phyloP scores from a whole-genome alignment of 2,329 filamentous ascomycete species.

The Fusarium mundagurra region DNA sequence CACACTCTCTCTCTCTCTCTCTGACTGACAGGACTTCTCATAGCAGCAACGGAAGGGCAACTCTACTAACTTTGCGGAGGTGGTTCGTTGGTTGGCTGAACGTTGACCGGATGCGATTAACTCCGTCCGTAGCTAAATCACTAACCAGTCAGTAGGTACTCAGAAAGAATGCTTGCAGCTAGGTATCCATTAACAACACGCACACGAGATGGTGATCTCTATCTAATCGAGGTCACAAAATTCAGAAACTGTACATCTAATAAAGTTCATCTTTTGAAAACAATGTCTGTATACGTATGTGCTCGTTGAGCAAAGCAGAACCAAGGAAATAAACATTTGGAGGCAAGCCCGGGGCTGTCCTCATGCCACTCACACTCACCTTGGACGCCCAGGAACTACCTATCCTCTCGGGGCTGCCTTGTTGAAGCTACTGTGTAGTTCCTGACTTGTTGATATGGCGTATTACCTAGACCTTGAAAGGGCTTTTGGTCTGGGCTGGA shows the following conservation, averaged over 20 bases:
- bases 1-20: neutral
- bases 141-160: neutral
- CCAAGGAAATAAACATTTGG: neutral
- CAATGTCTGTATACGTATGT: neutral
- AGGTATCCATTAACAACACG: neutral
- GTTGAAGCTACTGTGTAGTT: neutral
- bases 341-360: neutral
- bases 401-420: neutral
- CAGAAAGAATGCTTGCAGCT: neutral
- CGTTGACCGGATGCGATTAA: slow-evolving; percentile 39
- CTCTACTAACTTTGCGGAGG: neutral
- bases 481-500: slow-evolving; percentile 5
- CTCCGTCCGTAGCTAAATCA: neutral
- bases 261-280: neutral
- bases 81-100: slow-evolving; percentile 24
- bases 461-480: neutral
- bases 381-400: neutral
- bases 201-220: neutral
- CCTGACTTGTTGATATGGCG: neutral
- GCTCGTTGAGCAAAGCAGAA: neutral
- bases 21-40: slow-evolving; percentile 10
- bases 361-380: neutral
- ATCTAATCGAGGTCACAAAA: neutral
- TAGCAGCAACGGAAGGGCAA: slow-evolving; percentile 1
- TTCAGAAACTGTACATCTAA: neutral